phyloP scores from a whole-genome alignment of 2,329 filamentous ascomycete species.

The Pyrenophora graminea region DNA sequence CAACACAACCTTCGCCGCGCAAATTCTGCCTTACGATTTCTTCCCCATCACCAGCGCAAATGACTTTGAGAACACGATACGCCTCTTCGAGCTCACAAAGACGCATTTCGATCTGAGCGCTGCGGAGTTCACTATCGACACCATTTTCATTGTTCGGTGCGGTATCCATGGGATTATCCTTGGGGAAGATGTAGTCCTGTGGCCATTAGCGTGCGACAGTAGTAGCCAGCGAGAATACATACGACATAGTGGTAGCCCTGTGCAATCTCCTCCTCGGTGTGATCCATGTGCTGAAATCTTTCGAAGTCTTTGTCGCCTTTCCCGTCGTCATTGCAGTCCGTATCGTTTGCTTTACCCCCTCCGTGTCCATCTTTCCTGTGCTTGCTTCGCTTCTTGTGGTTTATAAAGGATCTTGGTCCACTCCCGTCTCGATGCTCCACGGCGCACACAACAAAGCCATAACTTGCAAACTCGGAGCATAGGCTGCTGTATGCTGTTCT shows the following conservation, averaged over 20 bases:
- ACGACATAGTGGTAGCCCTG: constrained; percentile 55
- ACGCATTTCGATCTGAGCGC: constrained; percentile 65
- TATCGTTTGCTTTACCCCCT: constrained; percentile 17
- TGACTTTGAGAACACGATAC: constrained; percentile 59
- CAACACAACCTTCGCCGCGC: constrained; percentile 61
- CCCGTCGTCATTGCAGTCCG: constrained; percentile 9
- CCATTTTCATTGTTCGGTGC: constrained; percentile 61
- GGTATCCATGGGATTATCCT: constrained; percentile 54
- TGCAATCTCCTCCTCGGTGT: constrained; percentile 44
- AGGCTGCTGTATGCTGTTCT: constrained; percentile 65
- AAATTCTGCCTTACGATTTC: constrained; percentile 59
- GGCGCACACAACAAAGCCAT: constrained; percentile 67
- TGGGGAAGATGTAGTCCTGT: constrained; percentile 65
- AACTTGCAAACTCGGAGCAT: constrained; percentile 68
- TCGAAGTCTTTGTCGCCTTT: constrained; percentile 28
- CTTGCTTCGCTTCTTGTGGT: constrained; percentile 51
- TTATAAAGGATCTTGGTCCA: constrained; percentile 64
- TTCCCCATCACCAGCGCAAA: constrained; percentile 60
- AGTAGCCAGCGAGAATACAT: constrained; percentile 6
- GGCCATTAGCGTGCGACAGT: constrained; percentile 8
- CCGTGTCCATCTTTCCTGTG: constrained; percentile 20
- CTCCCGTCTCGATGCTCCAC: constrained; percentile 69
- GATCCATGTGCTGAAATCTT: constrained; percentile 41
- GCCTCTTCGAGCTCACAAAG: constrained; percentile 69
- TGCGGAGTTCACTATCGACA: constrained; percentile 63